phyloP scores from a whole-genome alignment of 2,329 filamentous ascomycete genomes.

The Thielaviopsis ethacetica region DNA sequence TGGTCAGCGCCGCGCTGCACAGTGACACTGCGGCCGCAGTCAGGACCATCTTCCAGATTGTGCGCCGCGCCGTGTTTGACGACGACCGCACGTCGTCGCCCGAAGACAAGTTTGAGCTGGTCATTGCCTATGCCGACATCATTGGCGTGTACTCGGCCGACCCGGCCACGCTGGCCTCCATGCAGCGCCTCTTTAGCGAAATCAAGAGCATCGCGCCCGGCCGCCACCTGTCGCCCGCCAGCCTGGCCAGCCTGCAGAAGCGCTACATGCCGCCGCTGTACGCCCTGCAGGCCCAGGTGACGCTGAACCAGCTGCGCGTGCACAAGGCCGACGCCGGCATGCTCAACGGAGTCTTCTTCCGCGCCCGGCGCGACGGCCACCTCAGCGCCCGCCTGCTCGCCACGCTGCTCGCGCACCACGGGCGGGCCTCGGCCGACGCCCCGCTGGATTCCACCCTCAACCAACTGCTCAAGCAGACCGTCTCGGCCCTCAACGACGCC shows the following conservation, averaged over 20 bases:
- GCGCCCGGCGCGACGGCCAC: background rate
- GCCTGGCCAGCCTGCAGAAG: background rate
- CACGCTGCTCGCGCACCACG: background rate
- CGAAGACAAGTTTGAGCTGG: background rate
- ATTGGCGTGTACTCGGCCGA: background rate
- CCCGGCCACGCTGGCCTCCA: background rate
- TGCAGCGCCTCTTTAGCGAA: background rate
- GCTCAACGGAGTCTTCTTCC: background rate
- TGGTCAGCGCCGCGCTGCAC: background rate
- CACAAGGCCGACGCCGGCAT: background rate
- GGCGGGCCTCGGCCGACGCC: too few species aligned
- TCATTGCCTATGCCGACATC: background rate
- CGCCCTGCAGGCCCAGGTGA: background rate
- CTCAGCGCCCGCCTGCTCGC: background rate
- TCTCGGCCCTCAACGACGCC: background rate
- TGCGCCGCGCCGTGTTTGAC: background rate
- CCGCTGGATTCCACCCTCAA: background rate
- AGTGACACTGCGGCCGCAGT: background rate
- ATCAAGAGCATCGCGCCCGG: background rate
- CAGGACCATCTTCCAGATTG: background rate
- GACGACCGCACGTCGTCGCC: background rate
- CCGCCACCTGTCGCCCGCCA: background rate
- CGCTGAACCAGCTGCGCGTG: background rate
- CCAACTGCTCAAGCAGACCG: background rate
- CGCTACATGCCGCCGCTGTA: background rate